Percentiles rank a stretch among this genome's conserved stretches.
These are phyloP conservation scores for Xanthoconium stramineum DNA, from an alignment of 768 basidiomycete species.

Conservation along the genomic window DNA sequence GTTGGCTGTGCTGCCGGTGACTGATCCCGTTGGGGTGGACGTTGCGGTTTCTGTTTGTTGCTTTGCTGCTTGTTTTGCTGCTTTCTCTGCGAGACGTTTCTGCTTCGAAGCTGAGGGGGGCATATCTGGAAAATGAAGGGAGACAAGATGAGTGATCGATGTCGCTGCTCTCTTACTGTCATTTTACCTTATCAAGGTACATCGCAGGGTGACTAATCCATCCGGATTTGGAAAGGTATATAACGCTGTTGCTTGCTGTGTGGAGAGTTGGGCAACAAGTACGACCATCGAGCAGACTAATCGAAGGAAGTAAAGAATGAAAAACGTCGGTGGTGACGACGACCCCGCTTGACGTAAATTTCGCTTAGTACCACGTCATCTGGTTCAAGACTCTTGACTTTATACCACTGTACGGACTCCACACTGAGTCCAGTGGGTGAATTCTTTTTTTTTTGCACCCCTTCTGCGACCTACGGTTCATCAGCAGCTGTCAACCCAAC, in stretches of 20 bases:
- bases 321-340: neutral
- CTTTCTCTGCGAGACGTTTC: slow-evolving; percentile 94
- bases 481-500: neutral
- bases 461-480: neutral
- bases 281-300: neutral
- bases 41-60: slow-evolving; percentile 41
- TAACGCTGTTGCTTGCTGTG: no score
- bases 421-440: no score
- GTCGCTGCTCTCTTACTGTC: slow-evolving; percentile 6
- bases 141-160: slow-evolving; percentile 29
- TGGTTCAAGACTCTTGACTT: neutral
- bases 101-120: slow-evolving; percentile 82
- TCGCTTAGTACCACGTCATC: neutral
- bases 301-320: neutral
- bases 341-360: neutral
- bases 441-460: neutral
- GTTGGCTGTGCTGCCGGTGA: slow-evolving; percentile 56
- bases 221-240: neutral
- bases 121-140: slow-evolving; percentile 39
- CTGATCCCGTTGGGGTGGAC: slow-evolving; percentile 63
- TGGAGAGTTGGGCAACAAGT: neutral
- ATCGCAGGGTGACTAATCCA: slow-evolving; percentile 27
- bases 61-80: slow-evolving; percentile 72
- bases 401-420: no score
- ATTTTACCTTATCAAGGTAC: slow-evolving; percentile 17